Evolutionary conservation across 2,329 filamentous ascomycete species (phyloP).

Genomic region (Malbranchea cinnamomea): DNA sequence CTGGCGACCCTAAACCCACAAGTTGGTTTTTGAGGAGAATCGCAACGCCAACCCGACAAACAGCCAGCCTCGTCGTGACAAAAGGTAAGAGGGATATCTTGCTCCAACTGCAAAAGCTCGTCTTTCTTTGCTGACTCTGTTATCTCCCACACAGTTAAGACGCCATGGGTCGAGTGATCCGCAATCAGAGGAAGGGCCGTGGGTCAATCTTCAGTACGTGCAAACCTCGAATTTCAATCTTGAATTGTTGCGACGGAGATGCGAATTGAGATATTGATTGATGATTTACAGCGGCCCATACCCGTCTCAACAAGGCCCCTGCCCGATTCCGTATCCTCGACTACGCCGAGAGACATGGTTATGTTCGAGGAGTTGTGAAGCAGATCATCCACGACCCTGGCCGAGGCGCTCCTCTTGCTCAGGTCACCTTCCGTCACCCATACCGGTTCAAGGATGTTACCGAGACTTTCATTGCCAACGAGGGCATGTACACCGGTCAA

Average conservation of each 20-base stretch:
- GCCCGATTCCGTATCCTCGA: slow-evolving; percentile 96
- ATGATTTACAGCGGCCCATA: slow-evolving; percentile 50
- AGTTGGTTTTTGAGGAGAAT: slow-evolving; percentile 23
- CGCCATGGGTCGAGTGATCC: slow-evolving; percentile 54
- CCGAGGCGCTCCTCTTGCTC: slow-evolving; percentile 93
- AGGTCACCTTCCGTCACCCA: slow-evolving; percentile 91
- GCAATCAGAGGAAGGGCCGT: slow-evolving; percentile 65
- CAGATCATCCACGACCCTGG: slow-evolving; percentile 98
- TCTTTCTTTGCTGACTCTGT: slow-evolving; percentile 21
- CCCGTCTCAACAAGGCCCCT: slow-evolving; percentile 85
- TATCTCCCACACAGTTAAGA: slow-evolving; percentile 24
- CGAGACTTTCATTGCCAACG: slow-evolving; percentile 99
- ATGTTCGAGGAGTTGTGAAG: slow-evolving; percentile 93
- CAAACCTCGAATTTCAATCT: slow-evolving; percentile 22
- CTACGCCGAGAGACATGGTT: slow-evolving; percentile 92
- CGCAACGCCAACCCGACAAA: slow-evolving; percentile 20
- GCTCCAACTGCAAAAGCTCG: slow-evolving; percentile 15
- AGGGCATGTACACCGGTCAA: slow-evolving; percentile 99
- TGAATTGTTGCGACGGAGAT: slow-evolving; percentile 12
- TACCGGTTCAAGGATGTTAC: slow-evolving; percentile 96
- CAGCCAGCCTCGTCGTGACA: slow-evolving; percentile 29
- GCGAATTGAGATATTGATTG: slow-evolving; percentile 2
- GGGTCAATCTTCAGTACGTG: slow-evolving; percentile 61
- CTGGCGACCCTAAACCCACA: slow-evolving; percentile 29
- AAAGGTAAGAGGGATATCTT: slow-evolving; percentile 24